Evolutionary conservation across 805 yeast genomes (phyloP), one percentile per base, ranked within the genome.

Genomic region (Candida multigemmis): DNA sequence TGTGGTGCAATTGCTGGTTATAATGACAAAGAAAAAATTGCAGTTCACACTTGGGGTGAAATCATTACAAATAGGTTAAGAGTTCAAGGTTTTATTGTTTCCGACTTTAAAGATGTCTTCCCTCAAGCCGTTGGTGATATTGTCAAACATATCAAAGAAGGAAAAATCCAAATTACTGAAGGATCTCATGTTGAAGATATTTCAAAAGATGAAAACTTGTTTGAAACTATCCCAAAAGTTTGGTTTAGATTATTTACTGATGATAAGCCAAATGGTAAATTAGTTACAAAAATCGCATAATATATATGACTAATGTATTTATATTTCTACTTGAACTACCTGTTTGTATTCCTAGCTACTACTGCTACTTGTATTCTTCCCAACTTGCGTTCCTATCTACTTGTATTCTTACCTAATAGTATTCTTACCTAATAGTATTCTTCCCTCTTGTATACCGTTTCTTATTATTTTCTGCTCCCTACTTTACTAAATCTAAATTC

Each of bases 221-320:
- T 70, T 33, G 30, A 41, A 7, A 42, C 59, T 17, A 50, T 72
- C 29, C 77, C 78, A 16, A 44, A 44, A 12, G 42, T 58, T 16
- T 72, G 74, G 74, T 47, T 56, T 23, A 53, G 56, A 14, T 41
- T 73, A 21, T 72, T 71, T 45, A 36, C 40, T 12, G 65, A 65
- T 29, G 38, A 41, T 16, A 72, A 72, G 48, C 41, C 45, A 28
- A 53, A 40, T 14, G 80, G 79, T 31, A 73, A 72, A 40, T 53
- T 67, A 38, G 44, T 72, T 23, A 65, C 77, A 24, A 56, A 63
- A 37, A 44, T 71, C 20, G 45, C 50, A n/a, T n/a, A n/a, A n/a
- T 23, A 40, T 50, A 25, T 10, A 23, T n/a, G n/a, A n/a, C n/a
- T n/a, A n/a, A n/a, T n/a, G n/a, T n/a, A n/a, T n/a, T n/a, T n/a